Conservation (phyloP, 352 stramenopile species). For the Globisporangium yorkense region DNA sequence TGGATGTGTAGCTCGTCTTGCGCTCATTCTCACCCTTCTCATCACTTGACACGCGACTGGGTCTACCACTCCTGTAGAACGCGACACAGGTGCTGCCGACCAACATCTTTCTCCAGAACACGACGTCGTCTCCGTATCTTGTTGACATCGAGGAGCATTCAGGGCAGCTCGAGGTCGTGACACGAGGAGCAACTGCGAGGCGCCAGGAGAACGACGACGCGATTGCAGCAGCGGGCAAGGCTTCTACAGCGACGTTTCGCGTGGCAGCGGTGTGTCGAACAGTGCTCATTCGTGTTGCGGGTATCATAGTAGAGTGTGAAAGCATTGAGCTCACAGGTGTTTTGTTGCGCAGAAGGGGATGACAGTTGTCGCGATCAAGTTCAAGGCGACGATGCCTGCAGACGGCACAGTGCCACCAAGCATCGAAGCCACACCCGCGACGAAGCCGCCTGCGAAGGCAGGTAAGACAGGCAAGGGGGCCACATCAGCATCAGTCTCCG, state of each 20-base stretch:
- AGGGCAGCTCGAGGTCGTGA: conserved; percentile 57
- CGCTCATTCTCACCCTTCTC: not conserved
- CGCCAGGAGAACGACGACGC: not conserved
- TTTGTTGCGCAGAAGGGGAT: conserved; percentile 48
- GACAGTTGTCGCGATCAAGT: conserved; percentile 71
- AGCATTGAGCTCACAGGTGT: not conserved
- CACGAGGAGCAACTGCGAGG: conserved; percentile 15
- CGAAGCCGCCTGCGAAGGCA: not conserved
- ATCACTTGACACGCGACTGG: not conserved
- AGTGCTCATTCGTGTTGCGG: not conserved
- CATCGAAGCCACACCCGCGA: not conserved
- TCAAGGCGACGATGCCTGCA: conserved; percentile 10
- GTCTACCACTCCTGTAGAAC: conserved; percentile 15
- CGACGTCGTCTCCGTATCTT: conserved; percentile 40
- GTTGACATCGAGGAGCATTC: conserved; percentile 57
- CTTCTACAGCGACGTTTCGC: conserved; percentile 25
- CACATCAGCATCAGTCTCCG: not conserved
- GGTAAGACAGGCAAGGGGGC: conserved; percentile 4
- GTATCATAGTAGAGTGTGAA: not conserved
- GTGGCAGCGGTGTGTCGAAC: conserved; percentile 25
- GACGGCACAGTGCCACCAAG: not conserved
- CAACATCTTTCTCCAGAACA: conserved; percentile 81
- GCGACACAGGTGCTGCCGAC: conserved; percentile 35
- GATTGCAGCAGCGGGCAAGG: not conserved
- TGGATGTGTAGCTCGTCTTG: not conserved